Evolutionary conservation across 2,329 filamentous ascomycete species (phyloP).

Genomic region (Emericellopsis cladophorae): DNA sequence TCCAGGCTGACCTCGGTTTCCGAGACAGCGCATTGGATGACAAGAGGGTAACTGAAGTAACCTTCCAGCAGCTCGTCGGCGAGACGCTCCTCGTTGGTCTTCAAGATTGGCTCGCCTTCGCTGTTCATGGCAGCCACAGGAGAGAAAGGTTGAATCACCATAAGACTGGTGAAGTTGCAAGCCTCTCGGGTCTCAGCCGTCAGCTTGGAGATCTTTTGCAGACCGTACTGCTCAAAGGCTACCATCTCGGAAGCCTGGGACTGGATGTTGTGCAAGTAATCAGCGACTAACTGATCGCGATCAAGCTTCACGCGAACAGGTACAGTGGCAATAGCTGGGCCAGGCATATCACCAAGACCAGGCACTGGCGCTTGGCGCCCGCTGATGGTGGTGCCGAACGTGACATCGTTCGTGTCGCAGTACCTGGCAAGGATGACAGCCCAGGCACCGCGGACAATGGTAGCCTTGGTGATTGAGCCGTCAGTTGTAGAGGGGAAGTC

Average conservation of each 20-base stretch:
- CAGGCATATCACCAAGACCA: conserved; percentile 8
- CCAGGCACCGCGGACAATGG: conserved; percentile 7
- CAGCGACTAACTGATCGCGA: background rate
- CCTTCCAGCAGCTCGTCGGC: conserved; percentile 14
- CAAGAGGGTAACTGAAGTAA: conserved; percentile 5
- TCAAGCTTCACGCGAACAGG: conserved; percentile 1
- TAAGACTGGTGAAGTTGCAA: conserved; percentile 7
- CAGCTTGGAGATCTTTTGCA: conserved; percentile 7
- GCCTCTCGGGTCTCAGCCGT: conserved; percentile 3
- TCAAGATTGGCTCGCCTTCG: background rate
- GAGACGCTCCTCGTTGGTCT: background rate
- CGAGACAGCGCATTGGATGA: conserved; percentile 1
- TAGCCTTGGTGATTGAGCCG: conserved; percentile 7
- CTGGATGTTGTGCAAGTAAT: conserved; percentile 2
- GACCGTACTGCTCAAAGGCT: conserved; percentile 7
- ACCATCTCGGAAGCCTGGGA: conserved; percentile 5
- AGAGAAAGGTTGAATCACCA: conserved; percentile 5
- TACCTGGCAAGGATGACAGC: conserved; percentile 10
- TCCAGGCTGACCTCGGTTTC: conserved; percentile 1
- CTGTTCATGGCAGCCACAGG: background rate
- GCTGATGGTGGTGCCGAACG: conserved; percentile 11
- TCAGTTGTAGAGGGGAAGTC: conserved; percentile 5
- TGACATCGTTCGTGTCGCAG: conserved; percentile 5
- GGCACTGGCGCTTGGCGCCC: conserved; percentile 11
- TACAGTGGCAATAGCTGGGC: conserved; percentile 7